These are phyloP conservation scores for Pythium oligandrum DNA, from an alignment of 352 stramenopile species.

Conservation along the genomic window DNA sequence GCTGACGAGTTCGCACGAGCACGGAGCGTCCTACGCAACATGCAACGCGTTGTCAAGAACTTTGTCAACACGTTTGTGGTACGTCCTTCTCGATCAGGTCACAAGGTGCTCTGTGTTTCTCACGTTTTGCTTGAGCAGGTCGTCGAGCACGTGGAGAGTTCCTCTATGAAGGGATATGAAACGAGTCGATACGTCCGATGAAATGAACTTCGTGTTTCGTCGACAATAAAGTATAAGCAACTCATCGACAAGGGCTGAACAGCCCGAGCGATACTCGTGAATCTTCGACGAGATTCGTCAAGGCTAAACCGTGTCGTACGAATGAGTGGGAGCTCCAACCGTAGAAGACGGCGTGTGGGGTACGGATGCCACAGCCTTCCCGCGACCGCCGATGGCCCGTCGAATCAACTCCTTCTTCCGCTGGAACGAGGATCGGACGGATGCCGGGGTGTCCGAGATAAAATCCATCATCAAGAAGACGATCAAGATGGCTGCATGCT, in stretches of 20 bases:
- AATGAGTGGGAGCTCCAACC: slow-evolving; percentile 1
- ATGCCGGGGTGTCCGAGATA: slow-evolving; percentile 71
- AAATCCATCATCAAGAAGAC: slow-evolving; percentile 80
- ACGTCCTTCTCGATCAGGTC: background rate
- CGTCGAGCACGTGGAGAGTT: slow-evolving; percentile 9
- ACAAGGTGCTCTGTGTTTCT: background rate
- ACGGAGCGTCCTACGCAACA: background rate
- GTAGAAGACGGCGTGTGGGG: slow-evolving; percentile 20
- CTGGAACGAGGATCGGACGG: slow-evolving; percentile 75
- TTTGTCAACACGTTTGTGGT: background rate
- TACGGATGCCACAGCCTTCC: slow-evolving; percentile 27
- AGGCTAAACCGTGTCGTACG: background rate
- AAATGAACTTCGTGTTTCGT: slow-evolving; percentile 4
- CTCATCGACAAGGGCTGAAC: background rate
- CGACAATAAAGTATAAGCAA: background rate
- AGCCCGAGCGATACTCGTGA: background rate
- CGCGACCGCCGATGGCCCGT: slow-evolving; percentile 72
- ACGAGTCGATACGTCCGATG: background rate
- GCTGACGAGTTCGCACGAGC: background rate
- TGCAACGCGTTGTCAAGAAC: background rate
- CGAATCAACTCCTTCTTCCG: slow-evolving; percentile 83
- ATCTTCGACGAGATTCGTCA: background rate
- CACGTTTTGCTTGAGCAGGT: background rate
- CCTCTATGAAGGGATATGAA: background rate
- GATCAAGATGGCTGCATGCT: slow-evolving; percentile 67